phyloP scores from a whole-genome alignment of 75 land plant genomes.

The Selaginella tamariscina region DNA sequence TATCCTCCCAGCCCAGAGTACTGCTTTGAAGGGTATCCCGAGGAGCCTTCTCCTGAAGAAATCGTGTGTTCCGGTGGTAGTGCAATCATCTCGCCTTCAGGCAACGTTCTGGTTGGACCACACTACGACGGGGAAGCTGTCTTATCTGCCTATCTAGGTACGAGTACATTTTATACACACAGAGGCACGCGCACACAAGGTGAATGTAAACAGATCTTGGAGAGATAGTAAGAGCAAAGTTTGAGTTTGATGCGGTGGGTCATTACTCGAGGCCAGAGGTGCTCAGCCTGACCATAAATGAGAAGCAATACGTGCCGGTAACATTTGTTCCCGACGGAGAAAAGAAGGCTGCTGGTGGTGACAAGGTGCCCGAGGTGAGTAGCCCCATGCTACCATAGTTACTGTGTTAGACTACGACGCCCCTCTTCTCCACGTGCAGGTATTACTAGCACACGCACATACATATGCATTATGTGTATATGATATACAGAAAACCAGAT shows the following conservation, averaged over 20 bases:
- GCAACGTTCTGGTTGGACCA: conserved; percentile 75
- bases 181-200: no score
- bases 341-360: neutral
- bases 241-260: conserved; percentile 96
- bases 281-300: conserved; percentile 46
- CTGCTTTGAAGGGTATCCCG: conserved; percentile 42
- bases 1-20: conserved; percentile 96
- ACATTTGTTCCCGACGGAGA: neutral
- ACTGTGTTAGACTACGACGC: neutral
- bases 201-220: conserved; percentile 67
- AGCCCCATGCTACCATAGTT: conserved; percentile 1
- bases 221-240: conserved; percentile 74
- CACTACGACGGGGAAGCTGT: conserved; percentile 90
- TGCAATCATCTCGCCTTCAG: conserved; percentile 88
- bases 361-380: neutral
- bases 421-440: no score
- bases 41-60: conserved; percentile 52
- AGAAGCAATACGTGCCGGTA: neutral
- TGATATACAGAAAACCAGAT: neutral
- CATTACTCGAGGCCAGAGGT: conserved; percentile 87
- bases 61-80: conserved; percentile 93
- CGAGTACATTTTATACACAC: neutral
- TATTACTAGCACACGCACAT: no score
- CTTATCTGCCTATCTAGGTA: conserved; percentile 81
- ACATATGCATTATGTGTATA: neutral